Evolutionary conservation across 2,329 filamentous ascomycete genomes (phyloP).

Genomic region (Fusarium coicis): DNA sequence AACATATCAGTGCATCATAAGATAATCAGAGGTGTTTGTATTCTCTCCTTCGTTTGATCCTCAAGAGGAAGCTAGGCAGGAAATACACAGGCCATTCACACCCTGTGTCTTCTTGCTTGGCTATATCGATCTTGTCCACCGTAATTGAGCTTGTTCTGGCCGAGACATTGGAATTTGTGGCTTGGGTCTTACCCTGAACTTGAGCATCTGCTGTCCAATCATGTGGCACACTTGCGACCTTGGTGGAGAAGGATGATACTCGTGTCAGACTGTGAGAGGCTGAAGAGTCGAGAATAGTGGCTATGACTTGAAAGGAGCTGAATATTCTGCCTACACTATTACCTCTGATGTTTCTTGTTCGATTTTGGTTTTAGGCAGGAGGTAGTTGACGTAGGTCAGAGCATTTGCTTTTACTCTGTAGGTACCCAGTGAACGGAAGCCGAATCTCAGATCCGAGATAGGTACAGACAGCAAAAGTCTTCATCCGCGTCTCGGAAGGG

Average conservation of each 20-base stretch:
- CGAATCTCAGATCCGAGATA: conserved; percentile 29
- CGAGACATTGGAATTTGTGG: conserved; percentile 21
- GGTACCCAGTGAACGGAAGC: conserved; percentile 16
- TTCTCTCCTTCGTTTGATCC: neutral
- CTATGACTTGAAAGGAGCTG: conserved; percentile 29
- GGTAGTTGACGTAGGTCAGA: conserved; percentile 18
- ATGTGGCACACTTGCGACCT: conserved; percentile 40
- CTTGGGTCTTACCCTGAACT: conserved; percentile 16
- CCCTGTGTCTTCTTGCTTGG: neutral
- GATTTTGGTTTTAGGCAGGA: conserved; percentile 8
- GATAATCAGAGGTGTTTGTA: neutral
- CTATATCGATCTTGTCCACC: conserved; percentile 12
- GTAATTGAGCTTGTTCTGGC: conserved; percentile 4
- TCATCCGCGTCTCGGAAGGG: conserved; percentile 10
- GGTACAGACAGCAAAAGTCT: neutral
- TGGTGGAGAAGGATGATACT: conserved; percentile 35
- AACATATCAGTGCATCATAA: neutral
- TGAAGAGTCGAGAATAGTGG: conserved; percentile 30
- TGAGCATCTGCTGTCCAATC: conserved; percentile 14
- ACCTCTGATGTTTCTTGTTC: neutral
- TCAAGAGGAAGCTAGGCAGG: neutral
- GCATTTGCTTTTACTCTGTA: neutral
- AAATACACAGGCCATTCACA: neutral
- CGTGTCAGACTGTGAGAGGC: conserved; percentile 51
- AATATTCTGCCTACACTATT: neutral